A percentile compares a stretch with the other conserved stretches of the same genome.
Conservation (phyloP, 2,329 filamentous ascomycete genomes). For the Plenodomus lindquistii region DNA sequence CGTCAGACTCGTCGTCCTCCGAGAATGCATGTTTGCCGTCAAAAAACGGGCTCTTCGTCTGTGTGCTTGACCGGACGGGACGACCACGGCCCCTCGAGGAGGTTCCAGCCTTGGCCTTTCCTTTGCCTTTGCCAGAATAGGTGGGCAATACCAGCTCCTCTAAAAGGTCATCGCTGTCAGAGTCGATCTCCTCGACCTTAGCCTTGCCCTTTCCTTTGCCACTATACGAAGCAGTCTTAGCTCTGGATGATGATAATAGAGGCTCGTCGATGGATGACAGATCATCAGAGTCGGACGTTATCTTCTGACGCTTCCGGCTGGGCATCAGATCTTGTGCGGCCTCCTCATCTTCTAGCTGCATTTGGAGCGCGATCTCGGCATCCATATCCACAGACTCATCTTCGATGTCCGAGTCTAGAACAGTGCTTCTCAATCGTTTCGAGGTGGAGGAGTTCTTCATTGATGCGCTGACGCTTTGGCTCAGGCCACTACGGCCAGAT, state of each 20-base stretch:
- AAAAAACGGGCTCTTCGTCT: conserved; percentile 6
- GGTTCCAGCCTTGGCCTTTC: conserved; percentile 25
- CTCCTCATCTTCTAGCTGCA: conserved; percentile 60
- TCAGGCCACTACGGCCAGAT: conserved; percentile 27
- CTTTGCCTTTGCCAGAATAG: conserved; percentile 24
- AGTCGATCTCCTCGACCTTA: conserved; percentile 12
- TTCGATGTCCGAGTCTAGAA: conserved; percentile 36
- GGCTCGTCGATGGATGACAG: conserved; percentile 21
- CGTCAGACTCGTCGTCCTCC: conserved; percentile 28
- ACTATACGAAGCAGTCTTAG: conserved; percentile 10
- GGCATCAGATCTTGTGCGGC: conserved; percentile 40
- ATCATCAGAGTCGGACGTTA: conserved; percentile 36
- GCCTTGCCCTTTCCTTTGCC: conserved; percentile 25
- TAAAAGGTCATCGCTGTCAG: conserved; percentile 9
- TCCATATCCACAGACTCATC: conserved; percentile 47
- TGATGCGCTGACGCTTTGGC: conserved; percentile 18
- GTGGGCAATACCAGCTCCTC: conserved; percentile 8
- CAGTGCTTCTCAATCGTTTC: conserved; percentile 27
- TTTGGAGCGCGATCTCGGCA: conserved; percentile 58
- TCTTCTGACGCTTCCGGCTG: conserved; percentile 43
- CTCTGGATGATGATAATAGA: conserved; percentile 11
- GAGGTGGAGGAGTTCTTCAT: conserved; percentile 21
- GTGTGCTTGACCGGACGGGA: conserved; percentile 23
- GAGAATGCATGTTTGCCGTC: conserved; percentile 2
- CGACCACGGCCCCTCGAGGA: conserved; percentile 18